A percentile compares a stretch with the other conserved stretches of the same genome.
Conservation (phyloP, 1,139 yeast species). For the Debaryomycetaceae sp. region DNA sequence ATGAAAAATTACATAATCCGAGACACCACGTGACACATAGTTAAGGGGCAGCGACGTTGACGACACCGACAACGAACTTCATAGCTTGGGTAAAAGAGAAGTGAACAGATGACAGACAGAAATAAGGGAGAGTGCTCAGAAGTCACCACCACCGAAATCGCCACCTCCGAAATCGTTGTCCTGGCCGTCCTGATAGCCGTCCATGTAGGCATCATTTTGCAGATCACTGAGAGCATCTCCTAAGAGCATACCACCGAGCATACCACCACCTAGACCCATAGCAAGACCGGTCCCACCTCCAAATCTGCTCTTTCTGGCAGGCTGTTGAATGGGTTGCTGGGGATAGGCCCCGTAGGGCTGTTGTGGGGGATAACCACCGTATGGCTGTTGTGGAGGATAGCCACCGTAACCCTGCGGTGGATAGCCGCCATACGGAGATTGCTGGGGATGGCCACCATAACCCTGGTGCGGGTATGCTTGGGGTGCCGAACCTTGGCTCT, state of each 20-base stretch:
- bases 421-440: constrained; percentile 11
- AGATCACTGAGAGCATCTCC: constrained; percentile 41
- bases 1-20: constrained; percentile 16
- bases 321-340: constrained; percentile 15
- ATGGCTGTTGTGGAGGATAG: constrained; percentile 16
- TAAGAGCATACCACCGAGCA: constrained; percentile 68
- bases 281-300: constrained; percentile 44
- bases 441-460: constrained; percentile 20
- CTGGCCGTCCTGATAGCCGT: constrained; percentile 25
- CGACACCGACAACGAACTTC: no score
- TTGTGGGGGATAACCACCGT: constrained; percentile 20
- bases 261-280: constrained; percentile 78
- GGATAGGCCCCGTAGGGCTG: constrained; percentile 10
- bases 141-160: constrained; percentile 25
- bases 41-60: not conserved
- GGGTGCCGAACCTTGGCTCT: constrained; percentile 8
- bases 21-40: constrained; percentile 4
- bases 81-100: no score
- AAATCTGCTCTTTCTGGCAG: constrained; percentile 7
- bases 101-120: no score
- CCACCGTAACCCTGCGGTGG: constrained; percentile 12
- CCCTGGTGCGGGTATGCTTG: constrained; percentile 13
- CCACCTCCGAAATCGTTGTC: constrained; percentile 24
- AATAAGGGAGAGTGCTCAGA: no score
- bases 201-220: constrained; percentile 29